Conservation (phyloP, 2,329 filamentous ascomycete genomes). For the Talaromyces marneffei region DNA sequence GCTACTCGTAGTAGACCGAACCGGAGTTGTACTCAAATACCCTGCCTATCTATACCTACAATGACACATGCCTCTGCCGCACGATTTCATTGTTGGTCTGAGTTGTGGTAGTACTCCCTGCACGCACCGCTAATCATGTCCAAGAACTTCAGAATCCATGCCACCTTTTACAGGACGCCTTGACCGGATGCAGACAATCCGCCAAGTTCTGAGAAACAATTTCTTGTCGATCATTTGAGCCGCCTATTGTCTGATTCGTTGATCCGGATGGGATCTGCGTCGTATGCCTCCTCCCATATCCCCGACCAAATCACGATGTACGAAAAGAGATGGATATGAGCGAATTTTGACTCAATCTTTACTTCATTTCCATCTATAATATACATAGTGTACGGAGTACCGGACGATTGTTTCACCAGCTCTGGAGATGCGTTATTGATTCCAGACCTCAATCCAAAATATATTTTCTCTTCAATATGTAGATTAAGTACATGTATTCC, state of each 20-base stretch:
- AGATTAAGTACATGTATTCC: neutral
- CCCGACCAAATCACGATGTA: neutral
- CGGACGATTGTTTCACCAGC: neutral
- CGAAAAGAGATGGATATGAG: neutral
- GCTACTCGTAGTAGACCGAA: neutral
- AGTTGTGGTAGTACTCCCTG: neutral
- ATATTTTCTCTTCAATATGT: no score
- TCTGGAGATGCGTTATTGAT: no score
- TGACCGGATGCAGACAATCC: neutral
- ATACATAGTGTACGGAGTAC: no score
- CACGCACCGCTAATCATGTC: neutral
- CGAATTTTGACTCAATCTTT: neutral
- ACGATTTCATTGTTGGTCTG: neutral
- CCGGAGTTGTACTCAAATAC: neutral
- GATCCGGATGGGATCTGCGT: neutral
- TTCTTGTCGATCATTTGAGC: neutral
- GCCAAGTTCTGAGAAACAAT: neutral
- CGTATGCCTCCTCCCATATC: neutral
- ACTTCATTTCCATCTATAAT: no score
- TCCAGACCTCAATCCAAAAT: no score
- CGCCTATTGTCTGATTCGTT: neutral
- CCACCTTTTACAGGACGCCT: neutral
- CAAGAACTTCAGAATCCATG: neutral
- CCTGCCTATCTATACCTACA: neutral
- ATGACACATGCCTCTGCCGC: neutral